phyloP scores from a whole-genome alignment of 164 flowering plant species.

The Umbilicus rupestris region DNA sequence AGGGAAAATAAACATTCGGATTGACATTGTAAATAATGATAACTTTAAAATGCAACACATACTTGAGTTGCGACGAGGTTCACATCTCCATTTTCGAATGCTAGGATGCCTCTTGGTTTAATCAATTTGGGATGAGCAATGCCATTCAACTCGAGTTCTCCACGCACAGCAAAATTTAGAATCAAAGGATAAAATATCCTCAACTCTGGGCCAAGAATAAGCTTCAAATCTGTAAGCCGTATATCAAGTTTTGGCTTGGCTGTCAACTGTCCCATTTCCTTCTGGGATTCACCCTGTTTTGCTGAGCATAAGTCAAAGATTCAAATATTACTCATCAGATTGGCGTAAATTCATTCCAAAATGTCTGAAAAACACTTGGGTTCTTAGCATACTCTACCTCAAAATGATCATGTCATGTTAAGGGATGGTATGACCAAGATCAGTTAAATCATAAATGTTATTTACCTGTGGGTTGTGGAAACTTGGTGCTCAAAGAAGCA shows the following conservation, averaged over 20 bases:
- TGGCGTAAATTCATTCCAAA: not conserved
- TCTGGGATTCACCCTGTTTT: constrained; percentile 48
- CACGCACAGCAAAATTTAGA: constrained; percentile 87
- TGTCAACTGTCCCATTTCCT: constrained; percentile 47
- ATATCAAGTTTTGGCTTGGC: constrained; percentile 67
- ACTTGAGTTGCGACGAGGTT: constrained; percentile 98
- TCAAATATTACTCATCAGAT: not conserved
- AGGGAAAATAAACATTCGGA: not conserved
- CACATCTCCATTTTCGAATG: constrained; percentile 96
- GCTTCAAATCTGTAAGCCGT: constrained; percentile 70
- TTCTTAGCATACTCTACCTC: not conserved
- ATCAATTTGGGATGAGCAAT: constrained; percentile 81
- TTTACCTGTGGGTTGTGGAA: constrained; percentile 55
- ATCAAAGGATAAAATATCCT: constrained; percentile 94
- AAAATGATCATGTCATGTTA: not conserved
- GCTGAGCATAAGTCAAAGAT: constrained; percentile 29
- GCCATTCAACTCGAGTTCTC: constrained; percentile 93
- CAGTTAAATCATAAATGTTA: not conserved
- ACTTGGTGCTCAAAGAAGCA: constrained; percentile 38
- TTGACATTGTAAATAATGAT: not conserved
- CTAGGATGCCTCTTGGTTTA: constrained; percentile 79
- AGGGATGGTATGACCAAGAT: not conserved
- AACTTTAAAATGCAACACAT: constrained; percentile 4
- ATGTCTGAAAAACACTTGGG: not conserved
- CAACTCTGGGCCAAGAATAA: constrained; percentile 89